Conservation (phyloP, 2,329 filamentous ascomycete genomes). For the Venturia asperata region DNA sequence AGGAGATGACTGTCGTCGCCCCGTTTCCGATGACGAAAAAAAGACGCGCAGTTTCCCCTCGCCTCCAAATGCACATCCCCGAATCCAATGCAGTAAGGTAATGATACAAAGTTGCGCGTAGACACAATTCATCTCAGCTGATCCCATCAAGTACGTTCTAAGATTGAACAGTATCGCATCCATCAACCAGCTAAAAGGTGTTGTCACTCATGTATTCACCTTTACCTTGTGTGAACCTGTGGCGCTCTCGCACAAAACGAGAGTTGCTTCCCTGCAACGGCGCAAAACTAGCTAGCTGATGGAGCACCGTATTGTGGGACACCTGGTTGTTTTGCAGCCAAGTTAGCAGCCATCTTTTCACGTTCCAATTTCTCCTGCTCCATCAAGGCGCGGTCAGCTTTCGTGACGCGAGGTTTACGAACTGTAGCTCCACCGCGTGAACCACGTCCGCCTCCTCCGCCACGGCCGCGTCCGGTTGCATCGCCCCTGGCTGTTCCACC, state of each 20-base stretch:
- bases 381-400: conserved; percentile 73
- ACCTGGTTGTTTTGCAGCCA: conserved; percentile 40
- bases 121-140: too few species aligned
- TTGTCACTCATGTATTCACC: background rate
- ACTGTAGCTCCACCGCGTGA: conserved; percentile 67
- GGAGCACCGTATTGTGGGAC: conserved; percentile 1
- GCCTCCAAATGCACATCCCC: background rate
- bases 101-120: too few species aligned
- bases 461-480: conserved; percentile 35
- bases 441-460: conserved; percentile 52
- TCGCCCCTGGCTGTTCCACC: conserved; percentile 40
- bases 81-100: too few species aligned
- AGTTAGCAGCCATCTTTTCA: conserved; percentile 43
- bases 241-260: background rate
- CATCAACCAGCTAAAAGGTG: background rate
- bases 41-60: background rate
- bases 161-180: background rate
- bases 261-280: background rate
- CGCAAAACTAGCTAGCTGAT: background rate
- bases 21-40: background rate
- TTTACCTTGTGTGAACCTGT: too few species aligned
- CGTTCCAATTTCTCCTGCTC: conserved; percentile 75
- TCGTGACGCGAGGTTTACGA: conserved; percentile 78
- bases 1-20: background rate
- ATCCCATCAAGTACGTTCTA: too few species aligned